phyloP scores from a whole-genome alignment of 352 stramenopile genomes.

The Pythium vanterpoolii region DNA sequence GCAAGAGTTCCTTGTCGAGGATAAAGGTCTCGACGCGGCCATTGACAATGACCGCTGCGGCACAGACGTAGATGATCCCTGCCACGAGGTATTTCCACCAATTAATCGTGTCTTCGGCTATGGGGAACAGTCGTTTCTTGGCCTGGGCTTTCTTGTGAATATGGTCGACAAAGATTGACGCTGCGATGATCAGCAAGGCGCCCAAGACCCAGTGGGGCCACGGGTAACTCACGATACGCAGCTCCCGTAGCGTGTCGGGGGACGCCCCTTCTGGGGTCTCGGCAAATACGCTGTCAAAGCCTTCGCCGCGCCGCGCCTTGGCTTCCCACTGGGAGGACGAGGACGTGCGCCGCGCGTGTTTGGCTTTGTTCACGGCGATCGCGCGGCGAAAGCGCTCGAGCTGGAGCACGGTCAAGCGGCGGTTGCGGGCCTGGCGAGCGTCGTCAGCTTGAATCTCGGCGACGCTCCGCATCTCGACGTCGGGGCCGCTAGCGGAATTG shows the following conservation, averaged over 20 bases:
- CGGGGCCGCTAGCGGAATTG: background rate
- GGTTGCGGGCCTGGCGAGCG: constrained; percentile 17
- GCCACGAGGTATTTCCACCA: constrained; percentile 77
- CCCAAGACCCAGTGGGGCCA: constrained; percentile 60
- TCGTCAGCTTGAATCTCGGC: constrained; percentile 8
- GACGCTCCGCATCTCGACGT: constrained; percentile 24
- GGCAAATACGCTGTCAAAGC: constrained; percentile 30
- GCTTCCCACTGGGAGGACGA: constrained; percentile 15
- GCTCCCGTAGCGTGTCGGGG: constrained; percentile 21
- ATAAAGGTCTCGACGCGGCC: constrained; percentile 59
- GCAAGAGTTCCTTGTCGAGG: constrained; percentile 44
- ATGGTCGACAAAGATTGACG: constrained; percentile 55
- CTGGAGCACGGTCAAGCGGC: constrained; percentile 28
- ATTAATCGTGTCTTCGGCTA: constrained; percentile 12
- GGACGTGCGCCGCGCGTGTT: constrained; percentile 11
- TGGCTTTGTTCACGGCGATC: constrained; percentile 19
- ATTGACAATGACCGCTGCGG: constrained; percentile 40
- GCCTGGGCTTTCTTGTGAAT: constrained; percentile 32
- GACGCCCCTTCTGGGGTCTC: constrained; percentile 11
- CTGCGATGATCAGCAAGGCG: constrained; percentile 41
- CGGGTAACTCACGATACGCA: constrained; percentile 58
- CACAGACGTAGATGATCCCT: constrained; percentile 43
- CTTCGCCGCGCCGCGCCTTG: constrained; percentile 19
- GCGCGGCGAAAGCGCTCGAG: constrained; percentile 34
- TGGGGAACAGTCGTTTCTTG: constrained; percentile 2